Evolutionary conservation across 1,139 yeast species (phyloP).

Genomic region (Pichia norvegensis): DNA sequence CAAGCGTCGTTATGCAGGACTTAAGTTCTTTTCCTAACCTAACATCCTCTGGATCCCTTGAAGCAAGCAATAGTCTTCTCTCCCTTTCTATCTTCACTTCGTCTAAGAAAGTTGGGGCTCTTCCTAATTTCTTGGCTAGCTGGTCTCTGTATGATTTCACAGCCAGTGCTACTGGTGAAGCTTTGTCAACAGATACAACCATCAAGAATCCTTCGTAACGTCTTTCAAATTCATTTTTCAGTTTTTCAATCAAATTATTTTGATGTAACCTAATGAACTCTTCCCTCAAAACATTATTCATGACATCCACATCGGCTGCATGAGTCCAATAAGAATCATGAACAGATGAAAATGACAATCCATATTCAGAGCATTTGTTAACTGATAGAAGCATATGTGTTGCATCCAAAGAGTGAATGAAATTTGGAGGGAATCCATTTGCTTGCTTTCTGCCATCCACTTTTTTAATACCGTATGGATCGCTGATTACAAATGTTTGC

Average conservation of each 20-base stretch:
- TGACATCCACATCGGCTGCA: constrained; percentile 68
- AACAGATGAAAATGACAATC: constrained; percentile 84
- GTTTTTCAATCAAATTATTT: constrained; percentile 58
- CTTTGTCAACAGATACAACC: constrained; percentile 46
- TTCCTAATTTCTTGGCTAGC: constrained; percentile 43
- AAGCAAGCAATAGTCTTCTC: constrained; percentile 49
- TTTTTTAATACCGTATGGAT: constrained; percentile 74
- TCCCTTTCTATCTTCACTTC: constrained; percentile 65
- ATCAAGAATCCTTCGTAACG: constrained; percentile 71
- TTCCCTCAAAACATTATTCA: constrained; percentile 70
- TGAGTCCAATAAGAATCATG: constrained; percentile 99
- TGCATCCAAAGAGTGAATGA: constrained; percentile 91
- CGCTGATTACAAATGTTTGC: constrained; percentile 74
- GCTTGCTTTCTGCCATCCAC: constrained; percentile 86
- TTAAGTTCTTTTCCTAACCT: constrained; percentile 50
- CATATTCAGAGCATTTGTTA: constrained; percentile 58
- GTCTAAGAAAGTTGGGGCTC: constrained; percentile 58
- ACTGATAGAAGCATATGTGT: constrained; percentile 95
- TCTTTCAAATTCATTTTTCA: constrained; percentile 71
- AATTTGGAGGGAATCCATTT: constrained; percentile 94
- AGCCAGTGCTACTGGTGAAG: constrained; percentile 45
- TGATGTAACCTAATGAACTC: constrained; percentile 75
- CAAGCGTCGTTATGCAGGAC: constrained; percentile 69
- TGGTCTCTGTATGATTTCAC: constrained; percentile 45
- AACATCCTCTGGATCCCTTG: constrained; percentile 43